Base-by-base conservation (phyloP, 2,329 filamentous ascomycete species). In the Teratosphaeria viscida region DNA sequence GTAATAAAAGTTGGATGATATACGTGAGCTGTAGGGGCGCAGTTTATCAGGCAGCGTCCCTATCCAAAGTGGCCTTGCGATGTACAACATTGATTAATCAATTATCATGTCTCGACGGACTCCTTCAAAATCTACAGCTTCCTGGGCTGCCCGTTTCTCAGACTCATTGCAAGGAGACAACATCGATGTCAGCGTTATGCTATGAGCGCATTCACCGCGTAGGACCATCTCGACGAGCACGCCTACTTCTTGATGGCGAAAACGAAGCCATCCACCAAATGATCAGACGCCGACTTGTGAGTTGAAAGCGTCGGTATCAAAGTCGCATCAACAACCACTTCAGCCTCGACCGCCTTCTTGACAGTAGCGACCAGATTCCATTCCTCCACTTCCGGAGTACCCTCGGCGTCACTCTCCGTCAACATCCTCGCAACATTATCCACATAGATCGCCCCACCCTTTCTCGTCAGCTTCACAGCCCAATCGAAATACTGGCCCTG, bases 381-480 rank as follows among this genome's bases (percentile, higher is more conserved):
- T 27, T 58, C 12, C 57, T 57, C 58, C 29, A 47, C 52, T 14
- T 19, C 4, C 23, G 37, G 47, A 27, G 52, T 57, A 12, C 60
- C 62, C 8, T 57, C 59, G 39, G 54, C 62, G 12, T 58, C 57
- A 35, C 55, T 58, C 54, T 63, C 60, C 29, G 57, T 61, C 27
- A 67, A 43, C 56, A 62, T 61, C 59, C 66, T 55, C 3, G 67
- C 61, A 2, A 62, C 64, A 56, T 67, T 67, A 54, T 68, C 66
- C 12, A 67, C 64, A 54, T 64, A 64, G 19, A 68, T 58, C 43
- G 55, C 62, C 11, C 61, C 64, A 6, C 61, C 59, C 43, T 60
- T 54, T 27, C 61, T 59, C 43, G 60, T 58, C 60, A 67, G 27
- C 56, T 60, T 60, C 5, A 67, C 61, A 3, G 63, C 66, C 61